Evolutionary conservation across 192 early-diverging fungal species (phyloP).

Genomic region (Allomyces javanicus): DNA sequence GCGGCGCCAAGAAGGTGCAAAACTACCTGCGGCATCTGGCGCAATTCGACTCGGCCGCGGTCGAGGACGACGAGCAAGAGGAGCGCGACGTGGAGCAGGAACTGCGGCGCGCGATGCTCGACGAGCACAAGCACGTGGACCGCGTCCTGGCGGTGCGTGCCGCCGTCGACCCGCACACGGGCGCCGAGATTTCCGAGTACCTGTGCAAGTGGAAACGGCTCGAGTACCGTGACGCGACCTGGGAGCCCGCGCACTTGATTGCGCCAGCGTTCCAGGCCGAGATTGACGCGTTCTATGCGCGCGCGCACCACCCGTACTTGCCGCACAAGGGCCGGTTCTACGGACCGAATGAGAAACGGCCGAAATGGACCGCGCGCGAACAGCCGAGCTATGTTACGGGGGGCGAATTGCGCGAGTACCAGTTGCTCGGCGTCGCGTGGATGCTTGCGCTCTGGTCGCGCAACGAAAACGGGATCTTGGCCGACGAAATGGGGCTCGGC

Average conservation of each 20-base stretch:
- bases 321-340: slow-evolving; percentile 42
- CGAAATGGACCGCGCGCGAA: slow-evolving; percentile 50
- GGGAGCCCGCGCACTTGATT: slow-evolving; percentile 56
- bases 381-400: slow-evolving; percentile 70
- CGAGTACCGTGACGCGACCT: slow-evolving; percentile 73
- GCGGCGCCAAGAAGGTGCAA: slow-evolving; percentile 73
- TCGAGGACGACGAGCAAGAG: slow-evolving; percentile 47
- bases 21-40: slow-evolving; percentile 58
- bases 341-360: slow-evolving; percentile 32
- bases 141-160: slow-evolving; percentile 56
- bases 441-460: slow-evolving; percentile 86
- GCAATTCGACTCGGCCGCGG: slow-evolving; percentile 30
- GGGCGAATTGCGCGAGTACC: slow-evolving; percentile 86
- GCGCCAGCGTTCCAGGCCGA: slow-evolving; percentile 48
- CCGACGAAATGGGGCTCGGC: slow-evolving; percentile 58
- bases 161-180: slow-evolving; percentile 12
- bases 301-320: slow-evolving; percentile 47
- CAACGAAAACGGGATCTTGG: slow-evolving; percentile 84
- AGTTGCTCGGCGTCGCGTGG: slow-evolving; percentile 90
- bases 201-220: slow-evolving; percentile 82
- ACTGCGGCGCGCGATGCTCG: slow-evolving; percentile 53
- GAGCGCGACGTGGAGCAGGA: slow-evolving; percentile 66
- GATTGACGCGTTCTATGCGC: slow-evolving; percentile 70
- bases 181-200: slow-evolving; percentile 49
- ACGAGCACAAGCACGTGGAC: slow-evolving; percentile 73